Base-by-base conservation (phyloP, 2,329 filamentous ascomycete species). In the Venturia aucupariae region DNA sequence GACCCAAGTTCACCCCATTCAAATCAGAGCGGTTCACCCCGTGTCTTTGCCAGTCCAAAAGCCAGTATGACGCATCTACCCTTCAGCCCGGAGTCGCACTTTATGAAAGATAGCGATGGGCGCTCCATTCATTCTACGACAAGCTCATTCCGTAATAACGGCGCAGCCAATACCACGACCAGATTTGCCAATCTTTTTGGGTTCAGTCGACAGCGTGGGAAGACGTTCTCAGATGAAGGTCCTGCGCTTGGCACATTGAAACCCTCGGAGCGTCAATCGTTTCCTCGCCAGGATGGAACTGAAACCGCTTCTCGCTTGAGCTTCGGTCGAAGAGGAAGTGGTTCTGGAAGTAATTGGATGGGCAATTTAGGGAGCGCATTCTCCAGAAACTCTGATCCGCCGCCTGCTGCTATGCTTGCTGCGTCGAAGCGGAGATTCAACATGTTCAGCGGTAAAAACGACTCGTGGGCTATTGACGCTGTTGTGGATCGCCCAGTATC, bases 221-320 rank as follows among this genome's bases (percentile, higher is more conserved):
- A 90, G 74, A 80, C 81, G 0, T 71, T 81, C 7, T 81, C 84
- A 10, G 82, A 84, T 38, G 81, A 85, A 38, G 86, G 87, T 0
- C 87, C 86, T 6, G 79, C 83, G 0, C 75, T 92, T 8, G 90
- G 90, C 0, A 86, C 83, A 24, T 77, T 92, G 17, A 90, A 90
- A 71, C 76, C 84, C 38, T 82, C 84, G 0, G 89, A 93, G 72
- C 92, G 89, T 70, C 89, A 90, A 71, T 93, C 90, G 0, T 85
- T 94, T 68, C 90, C 90, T 6, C 78, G 84, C 42, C 81, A 85
- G 51, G 80, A 80, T 35, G 73, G 73, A 60, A 74, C 68, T 6
- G 71, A 70, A 10, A 77, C 78, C 54, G 79, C 78, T 11, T 74
- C 76, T 30, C 78, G 80, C 64, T 5, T 57, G 2, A 30, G 51